Evolutionary conservation across 1,284 basidiomycete genomes (phyloP), one percentile per base, ranked within the genome.

Genomic region (Cryptococcus depauperatus): DNA sequence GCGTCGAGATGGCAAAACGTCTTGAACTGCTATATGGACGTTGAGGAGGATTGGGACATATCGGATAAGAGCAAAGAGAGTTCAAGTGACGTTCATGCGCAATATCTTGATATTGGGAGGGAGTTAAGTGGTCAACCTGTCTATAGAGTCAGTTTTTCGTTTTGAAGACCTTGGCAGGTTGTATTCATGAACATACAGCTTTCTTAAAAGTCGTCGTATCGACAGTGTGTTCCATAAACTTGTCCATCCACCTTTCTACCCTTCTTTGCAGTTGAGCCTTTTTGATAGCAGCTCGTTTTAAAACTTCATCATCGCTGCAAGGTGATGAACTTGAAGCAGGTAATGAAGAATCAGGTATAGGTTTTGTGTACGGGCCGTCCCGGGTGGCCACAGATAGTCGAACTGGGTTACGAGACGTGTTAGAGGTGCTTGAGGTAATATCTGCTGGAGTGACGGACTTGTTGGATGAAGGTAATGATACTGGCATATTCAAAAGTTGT

Each of bases 21-120:
- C 50, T 52, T 2, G 45, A 27, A 1, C 57, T 37, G 16, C 51
- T 49, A 42, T 61, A 67, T 6, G 56, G 52, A 25, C 48, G 51
- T 0, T 38, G 14, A 0, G 65, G 65, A 1, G 48, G 41, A 25
- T 62, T 60, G 3, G 50, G 23, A 38, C 65, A 68, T 4, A 56
- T 39, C 1, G 63, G 56, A 40, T 68, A 68, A 1, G 59, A 60
- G 51, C 65, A 68, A 16, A 61, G 46, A 3, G 40, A 37, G 50
- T 64, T 64, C 5, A 68, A 55, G 39, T 68, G 65, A 4, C 65
- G 57, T 43, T 68, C 65, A 42, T 64, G 62, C 23, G 44, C 46
- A 9, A 61, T 55, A 43, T 62, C 57, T 40, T 37, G 46, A 46
- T 66, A 68, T 38, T 63, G 57, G 14, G 41, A 37, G 18, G 54